These are phyloP conservation scores for Peronosclerospora sorghi DNA, from an alignment of 352 stramenopile genomes.

Conservation along the genomic window DNA sequence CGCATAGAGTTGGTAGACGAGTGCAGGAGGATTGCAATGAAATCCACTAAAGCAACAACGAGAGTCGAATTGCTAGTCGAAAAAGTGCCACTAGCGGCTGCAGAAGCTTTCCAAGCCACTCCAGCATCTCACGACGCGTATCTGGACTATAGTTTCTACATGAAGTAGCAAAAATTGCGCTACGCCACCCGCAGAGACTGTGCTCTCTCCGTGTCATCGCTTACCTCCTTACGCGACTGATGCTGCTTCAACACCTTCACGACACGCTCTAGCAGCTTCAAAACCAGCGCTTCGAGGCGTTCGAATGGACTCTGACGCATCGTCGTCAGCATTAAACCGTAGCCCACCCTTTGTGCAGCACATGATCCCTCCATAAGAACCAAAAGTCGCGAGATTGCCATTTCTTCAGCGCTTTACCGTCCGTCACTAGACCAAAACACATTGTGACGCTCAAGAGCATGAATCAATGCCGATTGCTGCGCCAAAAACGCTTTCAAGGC, in stretches of 20 bases:
- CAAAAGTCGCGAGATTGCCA: constrained; percentile 51
- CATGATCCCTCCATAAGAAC: constrained; percentile 32
- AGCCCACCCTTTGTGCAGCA: constrained; percentile 32
- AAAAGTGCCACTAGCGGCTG: constrained; percentile 39
- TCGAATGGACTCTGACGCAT: constrained; percentile 49
- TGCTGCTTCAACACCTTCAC: constrained; percentile 63
- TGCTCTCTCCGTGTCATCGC: constrained; percentile 21
- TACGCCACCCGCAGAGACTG: constrained; percentile 33
- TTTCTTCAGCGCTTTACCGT: constrained; percentile 69
- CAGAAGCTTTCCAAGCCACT: constrained; percentile 52
- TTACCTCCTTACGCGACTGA: constrained; percentile 13
- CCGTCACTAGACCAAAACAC: constrained; percentile 63
- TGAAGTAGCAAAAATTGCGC: constrained; percentile 31
- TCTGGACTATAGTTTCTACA: constrained; percentile 42
- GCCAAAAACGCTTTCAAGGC: constrained; percentile 34
- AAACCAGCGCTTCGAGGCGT: constrained; percentile 36
- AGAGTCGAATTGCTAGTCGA: constrained; percentile 13
- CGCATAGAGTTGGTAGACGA: constrained; percentile 43
- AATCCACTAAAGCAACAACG: constrained; percentile 19
- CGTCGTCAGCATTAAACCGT: constrained; percentile 46
- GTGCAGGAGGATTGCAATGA: constrained; percentile 40
- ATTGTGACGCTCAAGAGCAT: constrained; percentile 47
- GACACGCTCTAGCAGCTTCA: constrained; percentile 52
- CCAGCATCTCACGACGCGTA: constrained; percentile 44
- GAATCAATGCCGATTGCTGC: constrained; percentile 38